These are phyloP conservation scores for Pyrenophora tritici-repentis DNA, from an alignment of 2,329 filamentous ascomycete species.

Conservation along the genomic window DNA sequence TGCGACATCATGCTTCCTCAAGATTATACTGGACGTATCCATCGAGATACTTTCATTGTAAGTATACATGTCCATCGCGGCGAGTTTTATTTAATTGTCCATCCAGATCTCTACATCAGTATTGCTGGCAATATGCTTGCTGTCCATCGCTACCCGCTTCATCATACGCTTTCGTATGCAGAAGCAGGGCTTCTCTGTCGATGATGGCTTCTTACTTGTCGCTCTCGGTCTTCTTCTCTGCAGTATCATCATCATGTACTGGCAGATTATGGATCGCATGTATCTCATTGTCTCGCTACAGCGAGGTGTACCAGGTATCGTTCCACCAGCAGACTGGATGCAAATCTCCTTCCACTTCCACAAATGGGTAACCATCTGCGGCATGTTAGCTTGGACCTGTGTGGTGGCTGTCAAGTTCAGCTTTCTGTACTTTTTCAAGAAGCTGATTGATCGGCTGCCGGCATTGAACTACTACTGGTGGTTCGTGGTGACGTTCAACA, in stretches of 20 bases:
- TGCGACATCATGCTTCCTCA: neutral
- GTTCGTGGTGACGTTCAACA: neutral
- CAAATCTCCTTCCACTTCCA: conserved; percentile 3
- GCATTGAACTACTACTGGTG: neutral
- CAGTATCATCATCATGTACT: neutral
- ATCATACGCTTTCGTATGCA: neutral
- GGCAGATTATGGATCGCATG: neutral
- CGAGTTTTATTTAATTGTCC: too few species aligned
- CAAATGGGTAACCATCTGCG: neutral
- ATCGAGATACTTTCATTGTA: neutral
- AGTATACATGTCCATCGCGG: neutral
- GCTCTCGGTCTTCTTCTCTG: neutral
- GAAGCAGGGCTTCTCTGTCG: neutral
- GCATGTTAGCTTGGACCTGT: neutral
- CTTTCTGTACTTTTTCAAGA: conserved; percentile 1
- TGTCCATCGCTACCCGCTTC: neutral
- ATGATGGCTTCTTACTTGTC: neutral
- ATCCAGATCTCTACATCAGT: too few species aligned
- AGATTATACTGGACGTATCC: neutral
- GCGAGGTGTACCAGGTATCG: neutral
- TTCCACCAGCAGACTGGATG: neutral
- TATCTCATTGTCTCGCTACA: neutral
- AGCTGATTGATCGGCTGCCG: neutral
- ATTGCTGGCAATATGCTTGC: neutral
- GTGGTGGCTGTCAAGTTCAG: neutral